Base-by-base conservation (phyloP, 164 flowering plant species). In the Dillenia turbinata region DNA sequence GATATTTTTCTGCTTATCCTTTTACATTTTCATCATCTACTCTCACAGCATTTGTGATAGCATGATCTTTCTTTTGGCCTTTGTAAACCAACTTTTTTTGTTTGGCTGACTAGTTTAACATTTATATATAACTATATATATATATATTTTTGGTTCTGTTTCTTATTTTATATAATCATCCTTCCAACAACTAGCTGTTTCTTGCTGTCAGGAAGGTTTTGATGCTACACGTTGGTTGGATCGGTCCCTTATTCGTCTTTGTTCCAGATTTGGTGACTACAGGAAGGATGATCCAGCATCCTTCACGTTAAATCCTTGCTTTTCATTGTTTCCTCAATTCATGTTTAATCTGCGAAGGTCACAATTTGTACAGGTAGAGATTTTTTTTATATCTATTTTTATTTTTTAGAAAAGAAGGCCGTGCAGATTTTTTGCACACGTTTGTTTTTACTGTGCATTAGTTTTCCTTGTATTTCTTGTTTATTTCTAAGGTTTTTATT, bases 221-320 rank as follows among this genome's bases (percentile, higher is more conserved):
- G 97, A 94, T 76, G 89, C 99, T 44, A 89, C 95, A 51, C 80
- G 96, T 70, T 94, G 99, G 99, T 73, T 94, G 69, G 99, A 94
- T 75, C 73, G 96, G 58, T 71, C 83, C 47, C 82, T 94, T 43
- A 94, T 94, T 67, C 96, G 97, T 50, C 79, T 94, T 3, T 94
- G 99, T 73, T 83, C 99, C 53, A 91, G 84, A 73, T 94, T 94
- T 76, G 99, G 97, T 58, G 97, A 94, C 64, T 94, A 91, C 60
- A 79, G 90, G 59, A 94, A 94, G 78, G 99, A 94, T 73, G 97
- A 91, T 71, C 92, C 97, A 8, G 9, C 92, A 14, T 91, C 99
- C 9, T 94, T 94, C 65, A 85, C 90, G 8, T 78, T 94, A 71
- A 89, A 88, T 60, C 96, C 96, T 15, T 71, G 74, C 66, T 85